Evolutionary conservation across 1,139 yeast species (phyloP).

Genomic region (Chernovozyma aurita): DNA sequence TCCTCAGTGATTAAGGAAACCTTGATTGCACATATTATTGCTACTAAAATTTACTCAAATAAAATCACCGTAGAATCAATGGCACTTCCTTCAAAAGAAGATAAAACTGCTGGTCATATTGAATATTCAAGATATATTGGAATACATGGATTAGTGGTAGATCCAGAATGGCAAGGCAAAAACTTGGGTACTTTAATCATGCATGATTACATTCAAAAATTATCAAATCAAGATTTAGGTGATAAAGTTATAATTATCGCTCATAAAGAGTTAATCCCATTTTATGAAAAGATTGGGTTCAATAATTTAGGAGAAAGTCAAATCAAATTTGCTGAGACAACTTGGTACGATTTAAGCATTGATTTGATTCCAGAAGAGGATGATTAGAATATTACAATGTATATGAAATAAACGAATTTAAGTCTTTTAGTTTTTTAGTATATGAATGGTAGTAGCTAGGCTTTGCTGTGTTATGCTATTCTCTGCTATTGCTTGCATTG

Average conservation of each 20-base stretch:
- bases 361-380: conserved; percentile 62
- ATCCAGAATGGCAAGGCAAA: conserved; percentile 74
- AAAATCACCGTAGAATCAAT: conserved; percentile 62
- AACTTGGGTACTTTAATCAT: conserved; percentile 78
- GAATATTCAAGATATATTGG: conserved; percentile 76
- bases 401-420: background rate
- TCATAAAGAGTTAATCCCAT: conserved; percentile 63
- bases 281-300: conserved; percentile 80
- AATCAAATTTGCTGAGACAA: conserved; percentile 54
- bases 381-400: conserved; percentile 5
- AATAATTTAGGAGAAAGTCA: conserved; percentile 56
- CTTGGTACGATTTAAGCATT: conserved; percentile 65
- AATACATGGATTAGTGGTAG: conserved; percentile 76
- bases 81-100: conserved; percentile 47
- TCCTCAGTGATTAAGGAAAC: conserved; percentile 58
- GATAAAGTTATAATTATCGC: conserved; percentile 72
- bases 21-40: conserved; percentile 79
- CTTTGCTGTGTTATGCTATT: too few species aligned
- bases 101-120: conserved; percentile 58
- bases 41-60: conserved; percentile 61
- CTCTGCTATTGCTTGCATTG: too few species aligned
- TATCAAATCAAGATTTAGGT: conserved; percentile 84
- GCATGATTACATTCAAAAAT: conserved; percentile 86
- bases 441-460: too few species aligned
- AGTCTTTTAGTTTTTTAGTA: too few species aligned